Percentiles rank a stretch among this genome's conserved stretches.
Conservation (phyloP, 495 filamentous ascomycete species). For the Hypoxylon cercidicola region DNA sequence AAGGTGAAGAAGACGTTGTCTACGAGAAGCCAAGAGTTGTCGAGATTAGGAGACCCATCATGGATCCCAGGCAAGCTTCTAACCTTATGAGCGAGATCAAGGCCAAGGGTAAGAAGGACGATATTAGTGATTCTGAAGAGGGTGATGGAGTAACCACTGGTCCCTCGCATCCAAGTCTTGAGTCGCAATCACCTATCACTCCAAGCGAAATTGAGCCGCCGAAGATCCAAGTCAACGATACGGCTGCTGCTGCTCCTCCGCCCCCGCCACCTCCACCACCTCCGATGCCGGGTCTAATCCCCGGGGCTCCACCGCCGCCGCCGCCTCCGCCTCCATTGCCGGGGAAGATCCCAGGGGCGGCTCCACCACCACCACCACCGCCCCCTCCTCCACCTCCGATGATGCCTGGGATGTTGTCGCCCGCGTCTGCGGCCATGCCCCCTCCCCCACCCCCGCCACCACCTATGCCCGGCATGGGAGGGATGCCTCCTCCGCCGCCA, state of each 20-base stretch:
- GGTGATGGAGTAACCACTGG: constrained; percentile 79
- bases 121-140: constrained; percentile 77
- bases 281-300: constrained; percentile 58
- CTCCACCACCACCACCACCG: constrained; percentile 66
- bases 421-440: constrained; percentile 38
- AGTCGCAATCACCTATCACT: constrained; percentile 75
- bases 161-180: constrained; percentile 78
- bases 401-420: constrained; percentile 56
- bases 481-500: constrained; percentile 62
- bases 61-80: constrained; percentile 77
- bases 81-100: constrained; percentile 84
- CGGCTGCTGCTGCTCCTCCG: constrained; percentile 61
- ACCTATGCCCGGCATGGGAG: constrained; percentile 51
- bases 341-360: constrained; percentile 54
- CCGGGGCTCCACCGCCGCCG: constrained; percentile 60
- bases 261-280: constrained; percentile 64
- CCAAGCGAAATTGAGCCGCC: constrained; percentile 69
- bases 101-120: constrained; percentile 76
- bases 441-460: constrained; percentile 68
- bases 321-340: constrained; percentile 63
- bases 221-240: constrained; percentile 56
- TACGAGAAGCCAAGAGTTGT: constrained; percentile 75
- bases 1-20: constrained; percentile 63
- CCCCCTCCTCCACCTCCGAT: constrained; percentile 60
- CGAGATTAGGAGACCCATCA: constrained; percentile 75